Base-by-base conservation (phyloP, 2,329 filamentous ascomycete genomes). In the Aspergillus udagawae region DNA sequence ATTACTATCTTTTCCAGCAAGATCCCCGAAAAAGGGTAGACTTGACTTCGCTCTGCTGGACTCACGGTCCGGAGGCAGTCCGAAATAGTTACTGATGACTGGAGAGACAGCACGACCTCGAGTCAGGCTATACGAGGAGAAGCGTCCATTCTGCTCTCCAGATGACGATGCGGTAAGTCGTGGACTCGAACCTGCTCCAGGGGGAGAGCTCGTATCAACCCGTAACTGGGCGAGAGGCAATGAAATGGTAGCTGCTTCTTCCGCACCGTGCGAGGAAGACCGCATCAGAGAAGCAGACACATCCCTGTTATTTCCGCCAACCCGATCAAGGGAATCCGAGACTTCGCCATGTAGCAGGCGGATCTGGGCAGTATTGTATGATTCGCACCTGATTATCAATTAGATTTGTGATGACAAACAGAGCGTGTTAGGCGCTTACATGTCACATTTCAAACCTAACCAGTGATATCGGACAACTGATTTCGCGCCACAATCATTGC, bases 401-500 rank as follows among this genome's bases (percentile, higher is more conserved):
- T 50, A 67, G 61, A 51, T 48, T 29, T 27, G 41, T 49, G 28
- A 21, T 25, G 49, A 51, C 9, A 38, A 28, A 27, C 4, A 25
- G 23, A 52, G 7, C 27, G 29, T 17, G 12, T 29, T 9, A 8
- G 32, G 10, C 10, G 67, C 75, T 66, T 68, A 86, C 65, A 82
- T 74, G 50, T 79, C 86, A 71, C 94, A 99, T 74, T 96, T 96
- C 49, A 96, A 80, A 0, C 94, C 94, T 4, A 97, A 80, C 91
- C 94, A 99, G 75, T 99, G 94, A 70, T 95, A 99, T 29, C 84
- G 83, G 23, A 94, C 91, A 23, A 89, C 89, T 60, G 89, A 92
- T 70, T 92, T 92, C 12, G 90, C 89, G 49, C 87, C 90, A 75
- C 94, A 99, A 75, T 99, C 94, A 71, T 99, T 97, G 75, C 94